phyloP scores from a whole-genome alignment of 2,329 filamentous ascomycete genomes.

The Rhynchosporium agropyri region DNA sequence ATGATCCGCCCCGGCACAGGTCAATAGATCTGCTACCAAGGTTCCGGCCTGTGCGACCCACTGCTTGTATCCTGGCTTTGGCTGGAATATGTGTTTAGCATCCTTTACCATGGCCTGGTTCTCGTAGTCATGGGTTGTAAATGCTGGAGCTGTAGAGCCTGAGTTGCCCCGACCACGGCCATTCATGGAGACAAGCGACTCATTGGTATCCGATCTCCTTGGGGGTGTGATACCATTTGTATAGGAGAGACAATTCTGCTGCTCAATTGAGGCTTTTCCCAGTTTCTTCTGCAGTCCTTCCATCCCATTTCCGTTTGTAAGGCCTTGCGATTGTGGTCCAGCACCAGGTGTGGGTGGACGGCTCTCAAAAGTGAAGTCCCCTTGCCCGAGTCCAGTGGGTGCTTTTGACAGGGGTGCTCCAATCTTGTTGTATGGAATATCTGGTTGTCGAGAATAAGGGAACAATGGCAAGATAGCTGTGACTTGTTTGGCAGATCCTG shows the following conservation, averaged over 20 bases:
- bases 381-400: slow-evolving; percentile 52
- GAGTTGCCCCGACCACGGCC: slow-evolving; percentile 34
- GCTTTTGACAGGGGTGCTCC: slow-evolving; percentile 84
- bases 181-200: slow-evolving; percentile 44
- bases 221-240: slow-evolving; percentile 44
- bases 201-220: slow-evolving; percentile 45
- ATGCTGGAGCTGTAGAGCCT: slow-evolving; percentile 40
- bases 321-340: slow-evolving; percentile 65
- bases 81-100: slow-evolving; percentile 66
- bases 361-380: slow-evolving; percentile 87
- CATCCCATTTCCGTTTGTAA: slow-evolving; percentile 62
- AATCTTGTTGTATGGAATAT: slow-evolving; percentile 94
- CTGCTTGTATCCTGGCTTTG: slow-evolving; percentile 93
- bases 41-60: slow-evolving; percentile 98
- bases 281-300: slow-evolving; percentile 74
- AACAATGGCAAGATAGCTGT: slow-evolving; percentile 94
- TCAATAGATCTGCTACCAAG: slow-evolving; percentile 89
- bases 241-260: slow-evolving; percentile 50
- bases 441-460: slow-evolving; percentile 94
- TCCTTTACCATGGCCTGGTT: slow-evolving; percentile 56
- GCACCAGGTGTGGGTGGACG: slow-evolving; percentile 83
- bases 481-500: slow-evolving; percentile 87
- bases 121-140: slow-evolving; percentile 67
- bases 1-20: slow-evolving; percentile 93
- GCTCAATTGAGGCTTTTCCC: slow-evolving; percentile 66